A percentile compares a stretch with the other conserved stretches of the same genome.
Conservation (phyloP, 345 rosid genomes). For the Salix exigua region DNA sequence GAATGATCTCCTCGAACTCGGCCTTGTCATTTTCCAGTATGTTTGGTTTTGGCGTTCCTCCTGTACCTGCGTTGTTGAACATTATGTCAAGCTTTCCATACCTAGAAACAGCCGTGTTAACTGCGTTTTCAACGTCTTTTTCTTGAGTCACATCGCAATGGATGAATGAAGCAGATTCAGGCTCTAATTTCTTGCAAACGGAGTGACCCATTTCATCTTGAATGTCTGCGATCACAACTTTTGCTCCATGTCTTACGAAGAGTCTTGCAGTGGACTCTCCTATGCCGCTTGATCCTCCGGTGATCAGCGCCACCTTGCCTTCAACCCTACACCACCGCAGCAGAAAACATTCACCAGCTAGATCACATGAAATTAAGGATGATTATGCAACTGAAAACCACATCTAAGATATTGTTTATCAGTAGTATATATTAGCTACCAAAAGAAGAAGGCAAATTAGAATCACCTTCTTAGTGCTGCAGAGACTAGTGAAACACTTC, state of each 20-base stretch:
- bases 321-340: conserved; percentile 19
- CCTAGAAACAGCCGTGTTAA: conserved; percentile 9
- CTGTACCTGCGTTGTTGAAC: conserved; percentile 31
- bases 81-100: conserved; percentile 36
- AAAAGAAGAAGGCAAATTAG: too few relatives aligned
- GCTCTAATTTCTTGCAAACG: neutral
- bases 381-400: too few relatives aligned
- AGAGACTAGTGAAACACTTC: too few relatives aligned
- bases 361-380: too few relatives aligned
- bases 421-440: too few relatives aligned
- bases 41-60: neutral
- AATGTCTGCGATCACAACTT: conserved; percentile 36
- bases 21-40: neutral
- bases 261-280: conserved; percentile 35
- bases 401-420: too few relatives aligned
- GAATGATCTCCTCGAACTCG: conserved; percentile 15
- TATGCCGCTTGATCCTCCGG: conserved; percentile 41
- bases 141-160: conserved; percentile 10
- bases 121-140: neutral
- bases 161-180: neutral
- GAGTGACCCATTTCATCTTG: conserved; percentile 29
- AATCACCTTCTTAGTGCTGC: too few relatives aligned
- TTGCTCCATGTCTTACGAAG: conserved; percentile 34
- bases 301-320: conserved; percentile 36
- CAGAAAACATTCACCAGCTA: too few relatives aligned